Evolutionary conservation across 78 protist species (phyloP), one percentile per base, ranked within the genome.

Genomic region (Cavenderia fasciculata): DNA sequence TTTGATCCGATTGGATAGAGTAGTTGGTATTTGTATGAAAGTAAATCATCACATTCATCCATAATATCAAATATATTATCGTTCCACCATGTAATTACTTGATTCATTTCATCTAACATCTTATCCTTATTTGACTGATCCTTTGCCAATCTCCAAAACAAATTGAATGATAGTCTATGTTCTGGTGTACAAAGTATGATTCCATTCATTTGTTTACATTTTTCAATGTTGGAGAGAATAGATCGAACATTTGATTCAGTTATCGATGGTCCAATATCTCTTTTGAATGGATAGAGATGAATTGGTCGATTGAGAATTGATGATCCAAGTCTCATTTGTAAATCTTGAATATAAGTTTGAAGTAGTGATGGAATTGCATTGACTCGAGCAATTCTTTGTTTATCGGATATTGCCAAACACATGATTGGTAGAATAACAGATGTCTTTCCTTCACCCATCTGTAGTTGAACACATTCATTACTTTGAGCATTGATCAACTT

Each of bases 11-110:
- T 5, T 62, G 71, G 41, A 18, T 38, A 62, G 27, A 62, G 4
- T 8, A 62, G 38, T 62, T 71, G 77, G n/a, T 33, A 71, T 31
- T 71, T 71, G 4, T 2, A 18, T 10, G 36, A 43, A 4, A 71
- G 41, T 44, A 71, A 33, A 8, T 71, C 77, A 44, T 71, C 77
- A 71, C 57, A 56, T 56, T 71, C 77, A 71, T 71, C 77, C 21
- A 71, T 3, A 10, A 71, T 71, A 34, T 71, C 57, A 34, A 71
- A 29, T 2, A 71, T 5, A 52, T 52, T 25, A 12, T 71, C 10
- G 5, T 71, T 10, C 5, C n/a, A 56, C 68, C 62, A 71, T 12
- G 38, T 27, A 2, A 52, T 18, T 4, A 56, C 23, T 12, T 4
- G 19, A 4, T 31, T 44, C 59, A 56, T 71, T 27, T 27, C 31